phyloP scores from a whole-genome alignment of 257 asterid species.

The Haberlea rhodopensis region DNA sequence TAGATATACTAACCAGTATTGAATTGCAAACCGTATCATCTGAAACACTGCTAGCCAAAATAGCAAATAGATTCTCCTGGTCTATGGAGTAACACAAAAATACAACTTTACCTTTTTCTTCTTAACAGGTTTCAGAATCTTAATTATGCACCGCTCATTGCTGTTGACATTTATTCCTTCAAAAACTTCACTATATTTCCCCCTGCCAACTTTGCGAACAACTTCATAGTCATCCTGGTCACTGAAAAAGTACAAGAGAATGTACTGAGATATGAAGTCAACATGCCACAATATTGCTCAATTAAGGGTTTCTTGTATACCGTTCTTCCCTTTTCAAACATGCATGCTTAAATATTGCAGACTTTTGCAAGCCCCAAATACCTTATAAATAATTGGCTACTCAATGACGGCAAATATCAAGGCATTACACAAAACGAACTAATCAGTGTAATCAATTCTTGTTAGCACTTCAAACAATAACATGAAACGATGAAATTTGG shows the following conservation, averaged over 20 bases:
- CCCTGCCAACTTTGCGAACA: slow-evolving; percentile 95
- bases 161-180: slow-evolving; percentile 84
- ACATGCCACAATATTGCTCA: slow-evolving; percentile 8
- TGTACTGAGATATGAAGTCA: slow-evolving; percentile 8
- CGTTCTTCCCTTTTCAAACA: slow-evolving; percentile 3
- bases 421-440: not conserved
- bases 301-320: not conserved
- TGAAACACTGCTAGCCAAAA: slow-evolving; percentile 2
- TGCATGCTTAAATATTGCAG: slow-evolving; percentile 1
- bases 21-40: slow-evolving; percentile 3
- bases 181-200: slow-evolving; percentile 94
- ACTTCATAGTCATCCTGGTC: slow-evolving; percentile 93
- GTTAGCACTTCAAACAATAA: not conserved
- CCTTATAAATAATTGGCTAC: slow-evolving; percentile 4
- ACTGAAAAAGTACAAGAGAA: slow-evolving; percentile 40
- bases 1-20: slow-evolving; percentile 1
- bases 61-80: not conserved
- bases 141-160: slow-evolving; percentile 80
- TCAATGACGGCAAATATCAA: not conserved
- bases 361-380: slow-evolving; percentile 13
- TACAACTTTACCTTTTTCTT: slow-evolving; percentile 69
- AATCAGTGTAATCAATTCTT: too few relatives aligned
- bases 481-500: not conserved
- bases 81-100: slow-evolving; percentile 1
- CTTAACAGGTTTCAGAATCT: slow-evolving; percentile 95